phyloP scores from a whole-genome alignment of 371 early-diverging fungal genomes.

The Rhizopus arrhizus region DNA sequence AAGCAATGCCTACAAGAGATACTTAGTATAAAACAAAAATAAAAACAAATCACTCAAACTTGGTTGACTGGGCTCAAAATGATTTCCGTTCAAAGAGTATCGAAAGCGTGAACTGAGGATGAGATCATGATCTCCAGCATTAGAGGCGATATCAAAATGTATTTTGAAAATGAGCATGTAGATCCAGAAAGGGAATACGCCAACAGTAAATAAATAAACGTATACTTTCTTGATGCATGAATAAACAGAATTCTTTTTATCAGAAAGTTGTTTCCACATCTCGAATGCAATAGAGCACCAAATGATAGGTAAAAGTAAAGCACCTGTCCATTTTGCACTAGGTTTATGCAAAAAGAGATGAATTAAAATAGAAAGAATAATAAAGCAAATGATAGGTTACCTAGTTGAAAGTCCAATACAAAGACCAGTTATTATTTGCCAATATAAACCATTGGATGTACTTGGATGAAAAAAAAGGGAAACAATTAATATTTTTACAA shows the following conservation, averaged over 20 bases:
- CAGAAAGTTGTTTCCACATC: conserved; percentile 81
- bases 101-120: conserved; percentile 82
- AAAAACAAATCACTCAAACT: conserved; percentile 13
- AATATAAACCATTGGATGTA: conserved; percentile 55
- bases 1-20: conserved; percentile 68
- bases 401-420: conserved; percentile 32
- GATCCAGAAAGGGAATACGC: conserved; percentile 76
- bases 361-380: conserved; percentile 74
- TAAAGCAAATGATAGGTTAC: conserved; percentile 48
- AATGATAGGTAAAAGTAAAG: conserved; percentile 15
- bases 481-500: not conserved
- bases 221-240: conserved; percentile 43
- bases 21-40: not conserved
- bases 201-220: conserved; percentile 68
- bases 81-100: conserved; percentile 34
- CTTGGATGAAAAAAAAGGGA: conserved; percentile 39
- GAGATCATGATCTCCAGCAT: conserved; percentile 79
- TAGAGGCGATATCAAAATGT: conserved; percentile 75
- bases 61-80: conserved; percentile 28
- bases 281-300: conserved; percentile 72
- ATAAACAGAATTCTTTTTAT: conserved; percentile 57
- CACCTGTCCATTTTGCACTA: conserved; percentile 42
- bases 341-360: conserved; percentile 21
- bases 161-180: conserved; percentile 80
- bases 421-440: conserved; percentile 66